These are phyloP conservation scores for Raddia distichophylla DNA, from an alignment of 176 grass and related monocot genomes.

Conservation along the genomic window DNA sequence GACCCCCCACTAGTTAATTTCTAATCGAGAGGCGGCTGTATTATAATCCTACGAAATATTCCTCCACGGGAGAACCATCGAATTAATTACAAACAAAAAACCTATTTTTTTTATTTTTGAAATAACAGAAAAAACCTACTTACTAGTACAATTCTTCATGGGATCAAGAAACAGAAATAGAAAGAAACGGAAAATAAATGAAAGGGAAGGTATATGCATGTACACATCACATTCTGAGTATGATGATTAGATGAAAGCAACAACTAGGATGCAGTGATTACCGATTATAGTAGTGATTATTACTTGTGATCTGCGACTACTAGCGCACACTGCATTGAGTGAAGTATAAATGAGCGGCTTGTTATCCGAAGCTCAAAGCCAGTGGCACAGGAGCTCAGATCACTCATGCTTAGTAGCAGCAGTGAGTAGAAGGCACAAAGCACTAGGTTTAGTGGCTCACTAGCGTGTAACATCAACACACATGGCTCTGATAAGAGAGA, in stretches of 20 bases:
- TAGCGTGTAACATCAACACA: neutral
- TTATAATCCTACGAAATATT: neutral
- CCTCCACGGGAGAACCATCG: neutral
- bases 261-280: neutral
- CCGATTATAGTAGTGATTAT: too few species aligned
- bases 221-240: conserved; percentile 13
- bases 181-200: neutral
- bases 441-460: neutral
- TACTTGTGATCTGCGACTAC: neutral
- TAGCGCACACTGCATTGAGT: neutral
- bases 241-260: conserved; percentile 30
- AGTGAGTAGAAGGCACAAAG: neutral
- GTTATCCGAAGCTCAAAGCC: neutral
- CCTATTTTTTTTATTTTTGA: neutral
- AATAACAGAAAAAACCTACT: neutral
- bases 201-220: neutral
- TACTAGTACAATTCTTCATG: neutral
- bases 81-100: neutral
- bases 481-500: conserved; percentile 44
- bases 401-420: neutral
- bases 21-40: conserved; percentile 35
- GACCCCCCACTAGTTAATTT: neutral
- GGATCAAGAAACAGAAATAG: neutral
- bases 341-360: conserved; percentile 35
- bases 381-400: neutral